phyloP scores from a whole-genome alignment of 2,329 filamentous ascomycete genomes.

The Orbilia oligospora region DNA sequence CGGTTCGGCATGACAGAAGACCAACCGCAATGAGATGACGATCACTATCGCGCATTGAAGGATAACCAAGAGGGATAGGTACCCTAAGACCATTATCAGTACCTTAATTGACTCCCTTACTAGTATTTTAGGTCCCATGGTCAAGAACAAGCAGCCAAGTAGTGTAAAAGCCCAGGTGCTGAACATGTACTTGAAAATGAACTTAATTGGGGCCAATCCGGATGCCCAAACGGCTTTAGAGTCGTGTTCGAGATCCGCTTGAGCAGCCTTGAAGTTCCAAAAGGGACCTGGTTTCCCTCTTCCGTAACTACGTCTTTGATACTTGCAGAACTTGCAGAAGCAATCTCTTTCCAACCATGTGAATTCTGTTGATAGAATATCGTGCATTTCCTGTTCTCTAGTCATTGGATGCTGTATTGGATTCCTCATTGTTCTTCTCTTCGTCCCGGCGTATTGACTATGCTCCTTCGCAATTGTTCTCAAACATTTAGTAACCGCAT shows the following conservation, averaged over 20 bases:
- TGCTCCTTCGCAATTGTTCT: conserved; percentile 25
- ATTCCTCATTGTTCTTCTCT: background rate
- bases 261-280: background rate
- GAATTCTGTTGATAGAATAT: conserved; percentile 27
- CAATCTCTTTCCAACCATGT: conserved; percentile 18
- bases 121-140: background rate
- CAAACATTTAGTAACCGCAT: conserved; percentile 30
- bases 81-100: no score
- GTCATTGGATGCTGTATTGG: background rate
- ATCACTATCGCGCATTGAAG: background rate
- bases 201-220: background rate
- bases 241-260: background rate
- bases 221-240: background rate
- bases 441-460: background rate
- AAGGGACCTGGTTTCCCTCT: background rate
- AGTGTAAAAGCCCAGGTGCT: background rate
- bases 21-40: background rate
- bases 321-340: conserved; percentile 13
- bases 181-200: background rate
- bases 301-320: conserved; percentile 4
- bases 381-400: background rate
- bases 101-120: background rate
- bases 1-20: background rate
- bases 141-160: background rate
- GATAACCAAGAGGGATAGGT: background rate